Evolutionary conservation across 495 filamentous ascomycete species (phyloP).

Genomic region (Aspergillus conjunctus): DNA sequence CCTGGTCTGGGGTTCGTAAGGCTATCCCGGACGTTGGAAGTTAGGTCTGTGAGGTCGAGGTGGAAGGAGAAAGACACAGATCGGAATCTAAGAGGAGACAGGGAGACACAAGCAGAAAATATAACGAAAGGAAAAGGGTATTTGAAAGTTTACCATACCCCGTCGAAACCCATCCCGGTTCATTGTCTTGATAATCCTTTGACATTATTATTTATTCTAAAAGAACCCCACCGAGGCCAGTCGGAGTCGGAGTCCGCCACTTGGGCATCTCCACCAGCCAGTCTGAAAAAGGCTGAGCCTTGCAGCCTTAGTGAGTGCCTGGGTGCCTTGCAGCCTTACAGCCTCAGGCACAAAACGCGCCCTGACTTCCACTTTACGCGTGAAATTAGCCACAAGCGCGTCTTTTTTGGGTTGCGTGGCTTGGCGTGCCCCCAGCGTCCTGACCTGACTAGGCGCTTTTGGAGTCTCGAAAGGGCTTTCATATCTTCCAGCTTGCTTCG

Average conservation of each 20-base stretch:
- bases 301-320: not conserved
- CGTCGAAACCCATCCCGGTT: not conserved
- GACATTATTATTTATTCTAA: slow-evolving; percentile 7
- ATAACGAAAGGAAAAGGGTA: not conserved
- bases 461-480: slow-evolving; percentile 14
- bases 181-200: slow-evolving; percentile 8
- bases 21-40: not conserved
- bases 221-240: slow-evolving; percentile 21
- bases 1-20: not conserved
- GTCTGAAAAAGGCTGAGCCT: slow-evolving; percentile 10
- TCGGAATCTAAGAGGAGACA: not conserved
- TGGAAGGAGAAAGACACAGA: not conserved
- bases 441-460: slow-evolving; percentile 5
- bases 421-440: slow-evolving; percentile 28
- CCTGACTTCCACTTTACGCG: slow-evolving; percentile 44
- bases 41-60: not conserved
- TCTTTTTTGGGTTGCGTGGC: slow-evolving; percentile 29
- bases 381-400: slow-evolving; percentile 39
- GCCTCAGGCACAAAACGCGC: slow-evolving; percentile 34
- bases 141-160: not conserved
- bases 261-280: slow-evolving; percentile 10
- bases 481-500: slow-evolving; percentile 1
- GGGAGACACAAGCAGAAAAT: not conserved
- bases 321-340: slow-evolving; percentile 14
- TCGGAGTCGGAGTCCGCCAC: slow-evolving; percentile 19